Conservation (phyloP, 2,329 filamentous ascomycete genomes). For the Zymoseptoria pseudotritici region DNA sequence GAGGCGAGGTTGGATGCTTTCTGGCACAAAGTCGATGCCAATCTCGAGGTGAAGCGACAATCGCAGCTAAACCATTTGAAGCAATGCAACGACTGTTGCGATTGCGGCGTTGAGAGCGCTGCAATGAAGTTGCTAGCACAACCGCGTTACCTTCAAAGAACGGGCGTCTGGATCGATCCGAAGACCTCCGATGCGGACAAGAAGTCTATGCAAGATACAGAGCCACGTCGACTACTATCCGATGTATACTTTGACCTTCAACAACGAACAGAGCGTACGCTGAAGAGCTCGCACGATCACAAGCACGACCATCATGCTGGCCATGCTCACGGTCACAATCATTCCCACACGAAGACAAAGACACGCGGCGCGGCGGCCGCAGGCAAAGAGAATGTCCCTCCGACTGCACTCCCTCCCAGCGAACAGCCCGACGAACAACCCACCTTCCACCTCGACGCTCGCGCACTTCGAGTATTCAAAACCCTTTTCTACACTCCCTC, state of each 20-base stretch:
- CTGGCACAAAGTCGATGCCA: slow-evolving; percentile 8
- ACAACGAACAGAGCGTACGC: slow-evolving; percentile 9
- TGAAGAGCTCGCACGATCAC: background rate
- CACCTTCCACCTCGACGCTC: slow-evolving; percentile 31
- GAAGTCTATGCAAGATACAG: slow-evolving; percentile 2
- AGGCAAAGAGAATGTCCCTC: slow-evolving; percentile 6
- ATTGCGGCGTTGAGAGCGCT: background rate
- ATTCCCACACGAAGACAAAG: slow-evolving; percentile 3
- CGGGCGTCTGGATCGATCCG: slow-evolving; percentile 9
- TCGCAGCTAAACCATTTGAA: background rate
- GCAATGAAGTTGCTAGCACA: slow-evolving; percentile 2
- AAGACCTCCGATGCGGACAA: background rate
- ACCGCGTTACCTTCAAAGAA: slow-evolving; percentile 8
- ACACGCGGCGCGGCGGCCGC: slow-evolving; percentile 2
- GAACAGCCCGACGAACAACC: slow-evolving; percentile 28
- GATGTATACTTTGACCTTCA: slow-evolving; percentile 22
- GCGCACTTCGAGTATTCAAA: slow-evolving; percentile 37
- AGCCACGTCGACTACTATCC: slow-evolving; percentile 14
- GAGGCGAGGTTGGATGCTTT: slow-evolving; percentile 7
- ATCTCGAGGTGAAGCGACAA: background rate
- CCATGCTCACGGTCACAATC: background rate
- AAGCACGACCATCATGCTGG: background rate
- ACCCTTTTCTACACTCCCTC: slow-evolving; percentile 35
- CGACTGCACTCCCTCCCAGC: slow-evolving; percentile 31
- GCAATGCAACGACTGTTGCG: background rate